These are phyloP conservation scores for Asterophora lycoperdoides DNA, from an alignment of 768 basidiomycete species.

Conservation along the genomic window DNA sequence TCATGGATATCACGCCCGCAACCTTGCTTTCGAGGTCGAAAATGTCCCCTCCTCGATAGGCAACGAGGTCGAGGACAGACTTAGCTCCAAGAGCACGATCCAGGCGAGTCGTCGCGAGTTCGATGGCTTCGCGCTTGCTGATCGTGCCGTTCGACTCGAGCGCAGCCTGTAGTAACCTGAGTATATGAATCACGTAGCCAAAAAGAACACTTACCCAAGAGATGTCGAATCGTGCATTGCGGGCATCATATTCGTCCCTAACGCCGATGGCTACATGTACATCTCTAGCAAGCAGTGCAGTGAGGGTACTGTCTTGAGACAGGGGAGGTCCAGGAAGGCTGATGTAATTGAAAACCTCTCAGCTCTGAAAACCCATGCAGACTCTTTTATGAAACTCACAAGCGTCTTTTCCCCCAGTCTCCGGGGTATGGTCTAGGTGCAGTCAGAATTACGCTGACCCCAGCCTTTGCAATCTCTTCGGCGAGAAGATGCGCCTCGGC, in stretches of 20 bases:
- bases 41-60: slow-evolving; percentile 34
- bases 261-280: slow-evolving; percentile 64
- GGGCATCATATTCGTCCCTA: slow-evolving; percentile 55
- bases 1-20: slow-evolving; percentile 35
- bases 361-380: too few species aligned
- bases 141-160: slow-evolving; percentile 37
- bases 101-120: slow-evolving; percentile 12
- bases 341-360: background rate
- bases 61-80: slow-evolving; percentile 38
- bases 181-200: background rate
- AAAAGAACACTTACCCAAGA: slow-evolving; percentile 40
- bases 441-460: slow-evolving; percentile 68
- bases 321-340: slow-evolving; percentile 71
- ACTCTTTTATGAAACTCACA: slow-evolving; percentile 36
- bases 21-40: slow-evolving; percentile 44
- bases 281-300: slow-evolving; percentile 49
- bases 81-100: slow-evolving; percentile 32
- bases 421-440: slow-evolving; percentile 59
- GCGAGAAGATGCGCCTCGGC: slow-evolving; percentile 63
- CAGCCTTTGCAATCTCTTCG: slow-evolving; percentile 52
- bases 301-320: slow-evolving; percentile 49
- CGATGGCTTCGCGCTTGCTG: slow-evolving; percentile 31
- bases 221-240: slow-evolving; percentile 66
- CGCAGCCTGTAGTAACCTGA: slow-evolving; percentile 16
- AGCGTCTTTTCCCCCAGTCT: slow-evolving; percentile 61